Percentiles rank a stretch among this genome's conserved stretches.
These are phyloP conservation scores for Aspergillus candidus DNA, from an alignment of 2,329 filamentous ascomycete genomes.

Conservation along the genomic window DNA sequence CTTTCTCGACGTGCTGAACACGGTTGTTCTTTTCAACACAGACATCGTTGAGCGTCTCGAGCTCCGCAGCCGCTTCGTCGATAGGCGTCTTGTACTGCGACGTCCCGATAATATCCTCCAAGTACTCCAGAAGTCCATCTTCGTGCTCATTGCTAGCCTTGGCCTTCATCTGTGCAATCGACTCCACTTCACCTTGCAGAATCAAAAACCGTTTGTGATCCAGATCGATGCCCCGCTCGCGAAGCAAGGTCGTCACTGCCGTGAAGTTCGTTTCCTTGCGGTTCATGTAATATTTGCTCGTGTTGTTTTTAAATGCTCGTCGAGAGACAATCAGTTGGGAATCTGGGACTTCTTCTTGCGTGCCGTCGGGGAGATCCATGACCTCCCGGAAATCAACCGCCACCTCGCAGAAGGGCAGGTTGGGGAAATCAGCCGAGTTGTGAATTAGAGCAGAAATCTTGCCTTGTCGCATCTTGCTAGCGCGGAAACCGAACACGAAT, in stretches of 20 bases:
- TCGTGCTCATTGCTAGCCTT: slow-evolving; percentile 95
- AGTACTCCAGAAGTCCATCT: slow-evolving; percentile 89
- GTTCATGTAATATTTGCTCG: slow-evolving; percentile 97
- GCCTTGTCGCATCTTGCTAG: slow-evolving; percentile 98
- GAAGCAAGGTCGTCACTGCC: slow-evolving; percentile 77
- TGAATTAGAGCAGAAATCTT: slow-evolving; percentile 98
- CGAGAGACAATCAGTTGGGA: slow-evolving; percentile 84
- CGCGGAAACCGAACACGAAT: slow-evolving; percentile 98
- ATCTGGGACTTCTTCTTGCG: slow-evolving; percentile 69
- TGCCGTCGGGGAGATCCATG: slow-evolving; percentile 74
- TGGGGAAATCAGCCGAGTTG: slow-evolving; percentile 81
- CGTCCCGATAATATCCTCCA: slow-evolving; percentile 97
- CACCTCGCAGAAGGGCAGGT: slow-evolving; percentile 88
- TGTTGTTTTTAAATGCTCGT: slow-evolving; percentile 94
- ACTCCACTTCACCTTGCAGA: slow-evolving; percentile 94
- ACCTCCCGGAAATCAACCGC: slow-evolving; percentile 96
- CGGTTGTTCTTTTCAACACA: slow-evolving; percentile 92
- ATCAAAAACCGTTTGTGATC: slow-evolving; percentile 98
- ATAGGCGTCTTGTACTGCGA: slow-evolving; percentile 98
- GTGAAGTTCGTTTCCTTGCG: slow-evolving; percentile 86
- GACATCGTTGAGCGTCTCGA: slow-evolving; percentile 87
- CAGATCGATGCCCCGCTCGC: slow-evolving; percentile 83
- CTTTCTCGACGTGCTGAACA: slow-evolving; percentile 96
- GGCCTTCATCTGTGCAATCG: slow-evolving; percentile 97
- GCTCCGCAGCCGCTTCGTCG: slow-evolving; percentile 83